Percentiles rank a stretch among this genome's conserved stretches.
Evolutionary conservation across 2,329 filamentous ascomycete species (phyloP).

Genomic region (Tolypocladium pustulatum): DNA sequence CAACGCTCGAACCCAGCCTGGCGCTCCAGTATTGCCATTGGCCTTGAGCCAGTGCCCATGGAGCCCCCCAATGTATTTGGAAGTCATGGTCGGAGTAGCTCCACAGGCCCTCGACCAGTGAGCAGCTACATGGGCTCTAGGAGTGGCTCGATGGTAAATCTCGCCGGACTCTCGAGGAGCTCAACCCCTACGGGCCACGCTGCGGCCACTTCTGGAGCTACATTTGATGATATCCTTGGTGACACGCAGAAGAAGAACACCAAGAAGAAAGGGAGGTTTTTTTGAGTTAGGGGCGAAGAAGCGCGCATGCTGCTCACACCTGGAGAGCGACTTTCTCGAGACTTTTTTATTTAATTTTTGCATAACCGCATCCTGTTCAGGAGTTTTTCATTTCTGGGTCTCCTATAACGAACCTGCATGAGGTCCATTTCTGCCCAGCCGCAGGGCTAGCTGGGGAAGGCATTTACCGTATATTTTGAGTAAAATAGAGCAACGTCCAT

Average conservation of each 20-base stretch:
- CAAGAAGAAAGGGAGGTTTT: slow-evolving; percentile 32
- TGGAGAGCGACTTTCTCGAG: neutral
- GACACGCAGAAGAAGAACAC: slow-evolving; percentile 18
- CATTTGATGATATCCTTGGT: slow-evolving; percentile 39
- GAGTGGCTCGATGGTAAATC: slow-evolving; percentile 24
- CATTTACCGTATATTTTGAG: neutral
- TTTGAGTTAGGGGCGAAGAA: slow-evolving; percentile 12
- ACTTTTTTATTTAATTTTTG: slow-evolving; percentile 1
- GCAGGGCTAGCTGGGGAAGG: neutral
- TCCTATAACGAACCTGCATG: neutral
- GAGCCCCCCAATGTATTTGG: slow-evolving; percentile 18
- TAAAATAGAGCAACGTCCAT: neutral
- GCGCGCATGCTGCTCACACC: neutral
- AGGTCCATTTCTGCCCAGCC: neutral
- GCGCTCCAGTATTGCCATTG: slow-evolving; percentile 32
- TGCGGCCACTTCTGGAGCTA: slow-evolving; percentile 22
- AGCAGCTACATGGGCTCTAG: slow-evolving; percentile 21
- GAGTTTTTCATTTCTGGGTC: neutral
- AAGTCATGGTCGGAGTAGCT: slow-evolving; percentile 23
- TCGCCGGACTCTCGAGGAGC: slow-evolving; percentile 15
- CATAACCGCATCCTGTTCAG: neutral
- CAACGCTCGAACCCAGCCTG: slow-evolving; percentile 21
- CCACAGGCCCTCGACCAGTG: slow-evolving; percentile 20
- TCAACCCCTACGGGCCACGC: slow-evolving; percentile 9
- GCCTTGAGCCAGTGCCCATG: slow-evolving; percentile 31